Base-by-base conservation (phyloP, 2,329 filamentous ascomycete genomes). In the Onygenales sp. region DNA sequence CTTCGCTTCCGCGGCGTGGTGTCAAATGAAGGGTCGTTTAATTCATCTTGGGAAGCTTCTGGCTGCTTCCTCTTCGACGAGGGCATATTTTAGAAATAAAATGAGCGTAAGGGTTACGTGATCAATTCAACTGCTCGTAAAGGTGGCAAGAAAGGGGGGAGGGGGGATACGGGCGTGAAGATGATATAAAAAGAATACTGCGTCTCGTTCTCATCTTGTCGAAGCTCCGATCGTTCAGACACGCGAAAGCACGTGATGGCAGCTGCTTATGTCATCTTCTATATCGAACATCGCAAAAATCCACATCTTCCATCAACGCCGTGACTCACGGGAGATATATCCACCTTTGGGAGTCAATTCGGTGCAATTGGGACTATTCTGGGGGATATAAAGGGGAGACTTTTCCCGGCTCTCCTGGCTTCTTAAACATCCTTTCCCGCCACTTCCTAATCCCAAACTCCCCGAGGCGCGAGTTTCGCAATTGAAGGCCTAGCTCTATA, bases 51-150 rank as follows among this genome's bases (percentile, higher is more conserved):
- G 45, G 60, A 61, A 51, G 66, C 63, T 58, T 69, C 65, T 58
- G 68, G 64, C 58, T 69, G 69, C 60, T 71, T 72, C 55, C 70
- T 70, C 65, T 73, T 73, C 70, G 72, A 73, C 21, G 32, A 5
- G 11, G 21, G 7, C 17, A 31, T 36, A 35, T n/a, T 27, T 21
- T 33, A 21, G 14, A 8, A 35, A 2, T 36, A 51, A 17, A 17
- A n/a, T 14, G 43, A 9, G 39, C 10, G 35, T 5, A 38, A 13
- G 10, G 2, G 5, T 11, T 32, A 17, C 10, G 21, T 27, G 21
- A 48, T 13, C 14, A 6, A 36, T 7, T 17, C 10, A 38, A 27
- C 8, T 17, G 5, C 14, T 0, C 10, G 36, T 4, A 35, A 35
- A 46, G 14, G 32, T 11, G 32, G 4, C 10, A 33, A 6, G 17